phyloP scores from a whole-genome alignment of 2,329 filamentous ascomycete species.

The Botrytis deweyae region DNA sequence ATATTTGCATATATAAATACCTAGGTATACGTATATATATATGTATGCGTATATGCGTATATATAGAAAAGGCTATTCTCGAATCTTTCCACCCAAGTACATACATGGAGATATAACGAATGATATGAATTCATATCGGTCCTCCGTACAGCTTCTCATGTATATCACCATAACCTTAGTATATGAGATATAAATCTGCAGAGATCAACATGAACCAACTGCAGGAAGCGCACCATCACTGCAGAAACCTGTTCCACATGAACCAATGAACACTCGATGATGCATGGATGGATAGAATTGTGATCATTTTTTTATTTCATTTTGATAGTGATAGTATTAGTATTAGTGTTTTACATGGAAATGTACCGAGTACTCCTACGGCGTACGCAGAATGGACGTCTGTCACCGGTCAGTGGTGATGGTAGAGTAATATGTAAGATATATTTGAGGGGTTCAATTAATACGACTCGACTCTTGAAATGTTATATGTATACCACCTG shows the following conservation, averaged over 20 bases:
- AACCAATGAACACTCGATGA: background rate
- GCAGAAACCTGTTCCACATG: background rate
- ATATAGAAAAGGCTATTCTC: background rate
- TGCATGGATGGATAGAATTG: background rate
- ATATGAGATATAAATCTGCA: background rate
- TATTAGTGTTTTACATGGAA: background rate
- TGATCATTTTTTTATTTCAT: background rate
- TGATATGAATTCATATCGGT: too few relatives aligned
- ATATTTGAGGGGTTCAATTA: background rate
- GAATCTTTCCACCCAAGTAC: background rate
- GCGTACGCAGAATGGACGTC: background rate
- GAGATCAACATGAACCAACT: background rate
- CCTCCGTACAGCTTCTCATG: background rate
- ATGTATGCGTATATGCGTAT: too few relatives aligned
- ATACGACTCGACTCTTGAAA: background rate
- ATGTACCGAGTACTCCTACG: background rate
- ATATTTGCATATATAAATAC: too few relatives aligned
- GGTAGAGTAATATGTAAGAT: background rate
- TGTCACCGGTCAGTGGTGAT: background rate
- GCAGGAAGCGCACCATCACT: conserved; percentile 2
- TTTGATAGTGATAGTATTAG: background rate
- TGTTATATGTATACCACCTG: background rate
- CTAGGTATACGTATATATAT: too few relatives aligned
- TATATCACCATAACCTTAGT: too few relatives aligned
- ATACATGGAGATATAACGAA: background rate